A percentile compares a stretch with the other conserved stretches of the same genome.
phyloP scores from a whole-genome alignment of 805 yeast species.

The Sugiyamaella marilandica region DNA sequence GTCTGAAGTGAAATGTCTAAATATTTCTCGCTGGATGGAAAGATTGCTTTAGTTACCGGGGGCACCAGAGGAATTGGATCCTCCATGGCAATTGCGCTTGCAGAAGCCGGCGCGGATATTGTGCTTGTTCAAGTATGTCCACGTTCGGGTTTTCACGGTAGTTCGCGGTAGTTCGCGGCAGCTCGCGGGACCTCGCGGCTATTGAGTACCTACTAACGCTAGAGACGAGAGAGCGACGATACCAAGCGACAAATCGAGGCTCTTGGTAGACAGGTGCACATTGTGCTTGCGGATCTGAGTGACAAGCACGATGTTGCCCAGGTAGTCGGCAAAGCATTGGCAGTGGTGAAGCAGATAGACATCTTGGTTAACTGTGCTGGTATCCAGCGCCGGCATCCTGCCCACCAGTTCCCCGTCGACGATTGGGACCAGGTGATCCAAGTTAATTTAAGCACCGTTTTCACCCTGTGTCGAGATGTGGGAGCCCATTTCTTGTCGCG shows the following conservation, averaged over 20 bases:
- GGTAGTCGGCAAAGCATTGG: constrained; percentile 20
- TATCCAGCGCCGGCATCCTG: constrained; percentile 56
- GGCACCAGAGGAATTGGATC: constrained; percentile 51
- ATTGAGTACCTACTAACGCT: background rate
- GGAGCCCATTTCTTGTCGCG: constrained; percentile 31
- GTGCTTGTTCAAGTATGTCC: constrained; percentile 21
- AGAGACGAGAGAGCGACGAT: constrained; percentile 32
- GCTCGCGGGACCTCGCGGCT: background rate
- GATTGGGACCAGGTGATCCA: constrained; percentile 56
- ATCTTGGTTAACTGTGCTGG: constrained; percentile 58
- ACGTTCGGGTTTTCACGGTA: constrained; percentile 6
- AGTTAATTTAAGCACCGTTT: constrained; percentile 55
- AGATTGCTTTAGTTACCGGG: constrained; percentile 38
- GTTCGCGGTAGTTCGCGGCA: background rate
- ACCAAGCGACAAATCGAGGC: constrained; percentile 30
- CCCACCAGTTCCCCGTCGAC: constrained; percentile 54
- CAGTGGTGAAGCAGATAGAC: constrained; percentile 48
- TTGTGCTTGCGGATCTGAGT: constrained; percentile 26
- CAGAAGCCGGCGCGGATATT: constrained; percentile 42
- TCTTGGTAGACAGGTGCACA: constrained; percentile 27
- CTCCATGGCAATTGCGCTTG: constrained; percentile 45
- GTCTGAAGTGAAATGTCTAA: constrained; percentile 2
- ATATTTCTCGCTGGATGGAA: constrained; percentile 12
- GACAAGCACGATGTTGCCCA: constrained; percentile 31
- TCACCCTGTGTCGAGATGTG: constrained; percentile 41